These are phyloP conservation scores for Wickerhamiella lipophila DNA, from an alignment of 805 yeast genomes.

Conservation along the genomic window DNA sequence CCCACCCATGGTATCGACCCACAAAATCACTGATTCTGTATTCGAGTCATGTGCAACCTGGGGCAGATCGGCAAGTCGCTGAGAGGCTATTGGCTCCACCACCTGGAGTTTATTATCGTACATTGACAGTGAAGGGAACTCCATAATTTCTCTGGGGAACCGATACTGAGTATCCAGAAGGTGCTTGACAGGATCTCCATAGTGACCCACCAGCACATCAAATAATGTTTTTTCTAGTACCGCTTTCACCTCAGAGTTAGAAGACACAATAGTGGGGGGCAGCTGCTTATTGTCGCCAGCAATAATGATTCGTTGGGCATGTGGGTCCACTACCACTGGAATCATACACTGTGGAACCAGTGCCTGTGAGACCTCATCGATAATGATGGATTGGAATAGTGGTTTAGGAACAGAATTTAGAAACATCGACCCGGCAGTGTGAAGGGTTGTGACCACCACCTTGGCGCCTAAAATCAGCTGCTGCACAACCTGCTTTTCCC, in stretches of 20 bases:
- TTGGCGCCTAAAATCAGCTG: slow-evolving; percentile 48
- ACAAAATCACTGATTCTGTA: slow-evolving; percentile 45
- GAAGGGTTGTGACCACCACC: slow-evolving; percentile 73
- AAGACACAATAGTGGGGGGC: slow-evolving; percentile 71
- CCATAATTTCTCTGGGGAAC: slow-evolving; percentile 71
- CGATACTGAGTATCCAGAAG: slow-evolving; percentile 72
- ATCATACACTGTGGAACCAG: slow-evolving; percentile 96
- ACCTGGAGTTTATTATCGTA: slow-evolving; percentile 56
- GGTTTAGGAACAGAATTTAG: slow-evolving; percentile 17
- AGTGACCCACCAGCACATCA: slow-evolving; percentile 52
- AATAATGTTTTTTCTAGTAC: slow-evolving; percentile 56
- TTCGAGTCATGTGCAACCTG: slow-evolving; percentile 37
- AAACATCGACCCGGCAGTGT: slow-evolving; percentile 67
- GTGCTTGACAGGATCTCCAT: slow-evolving; percentile 38
- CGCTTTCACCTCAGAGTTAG: slow-evolving; percentile 33
- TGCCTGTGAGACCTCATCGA: slow-evolving; percentile 92
- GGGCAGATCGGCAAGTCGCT: slow-evolving; percentile 44
- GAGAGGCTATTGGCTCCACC: slow-evolving; percentile 41
- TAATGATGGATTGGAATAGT: slow-evolving; percentile 66
- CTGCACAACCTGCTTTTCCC: slow-evolving; percentile 52
- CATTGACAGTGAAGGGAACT: slow-evolving; percentile 54
- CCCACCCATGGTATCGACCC: slow-evolving; percentile 94
- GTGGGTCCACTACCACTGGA: slow-evolving; percentile 58
- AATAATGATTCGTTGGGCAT: slow-evolving; percentile 47
- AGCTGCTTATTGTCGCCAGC: slow-evolving; percentile 92